Base-by-base conservation (phyloP, 1,139 yeast species). In the Neolecta irregularis region DNA sequence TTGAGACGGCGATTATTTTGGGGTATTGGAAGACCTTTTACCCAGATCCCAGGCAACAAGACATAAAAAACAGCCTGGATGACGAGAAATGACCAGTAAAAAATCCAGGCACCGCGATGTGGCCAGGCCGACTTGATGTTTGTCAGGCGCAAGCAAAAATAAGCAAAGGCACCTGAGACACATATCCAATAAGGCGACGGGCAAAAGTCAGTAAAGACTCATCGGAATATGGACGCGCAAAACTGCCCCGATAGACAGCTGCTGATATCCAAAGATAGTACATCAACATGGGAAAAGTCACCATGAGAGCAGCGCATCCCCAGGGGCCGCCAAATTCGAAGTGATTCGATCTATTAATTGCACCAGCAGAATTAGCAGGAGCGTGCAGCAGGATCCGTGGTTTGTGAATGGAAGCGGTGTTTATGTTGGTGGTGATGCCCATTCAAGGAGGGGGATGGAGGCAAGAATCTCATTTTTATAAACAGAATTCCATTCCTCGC, bases 181-280 rank as follows among this genome's bases (percentile, higher is more conserved):
- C 68, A 40, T 62, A 59, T 2, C 57, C 61, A 40, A 57, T 55
- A 26, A 67, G 37, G n/a, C 57, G 49, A 39, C 47, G 48, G 37
- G 78, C 56, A 48, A 85, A 83, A 2, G 67, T 68, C 0, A 39
- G 30, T 67, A 74, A 65, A 1, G 73, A 45, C 56, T 85, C 76
- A 32, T 62, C 75, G 2, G 56, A 62, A 0, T 56, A 51, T 2
- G 94, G 95, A 57, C 65, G 60, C 17, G 93, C 81, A 24, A 80
- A 66, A 33, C 61, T 54, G 2, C 94, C 93, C 43, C 62, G 62
- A 56, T 81, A 79, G 56, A 76, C 81, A 46, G 71, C 67, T 41
- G 91, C 88, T 51, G 85, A 69, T 40, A 85, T 72, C 92, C 94
- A 88, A 88, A 88, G 76, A 60, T 88, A 88, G 68, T 78, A 80